Base-by-base conservation (phyloP, 2,329 filamentous ascomycete species). In the Blastomyces emzantsi region DNA sequence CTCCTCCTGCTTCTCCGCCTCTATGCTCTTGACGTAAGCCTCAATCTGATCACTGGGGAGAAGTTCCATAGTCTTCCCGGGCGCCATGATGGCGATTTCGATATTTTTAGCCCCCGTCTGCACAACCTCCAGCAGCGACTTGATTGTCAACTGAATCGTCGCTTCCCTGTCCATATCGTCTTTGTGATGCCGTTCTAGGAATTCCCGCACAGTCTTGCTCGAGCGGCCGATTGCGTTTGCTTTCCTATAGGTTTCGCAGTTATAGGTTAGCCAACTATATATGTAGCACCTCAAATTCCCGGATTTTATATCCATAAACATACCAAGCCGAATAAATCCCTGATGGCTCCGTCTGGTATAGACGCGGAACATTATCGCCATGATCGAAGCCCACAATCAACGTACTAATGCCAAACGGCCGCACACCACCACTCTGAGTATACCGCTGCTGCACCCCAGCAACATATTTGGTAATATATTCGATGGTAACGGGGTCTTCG, bases 101-200 rank as follows among this genome's bases (percentile, higher is more conserved):
- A 99, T 99, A 79, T 99, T 99, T 87, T 99, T 99, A 62, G 94
- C 94, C 67, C 94, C 94, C 2, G 94, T 99, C 80, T 99, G 94
- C 66, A 99, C 94, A 62, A 99, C 94, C 78, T 99, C 94, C 66
- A 99, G 82, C 68, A 99, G 85, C 49, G 94, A 99, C 83, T 99
- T 99, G 82, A 99, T 95, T 8, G 94, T 94, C 71, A 99, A 83
- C 75, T 95, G 92, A 76, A 99, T 95, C 52, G 95, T 97, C 71
- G 91, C 88, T 80, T 97, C 92, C 67, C 92, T 87, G 76, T 97
- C 90, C 92, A 99, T 96, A 67, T 90, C 90, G 72, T 95, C 91
- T 83, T 96, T 96, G 85, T 99, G 96, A 81, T 99, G 97, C 75
- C 95, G 88, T 81, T 99, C 94, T 69, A 99, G 86, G 79, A 99